Percentiles rank a stretch among this genome's conserved stretches.
Conservation (phyloP, 805 yeast species). For the Cephaloascus fragrans region DNA sequence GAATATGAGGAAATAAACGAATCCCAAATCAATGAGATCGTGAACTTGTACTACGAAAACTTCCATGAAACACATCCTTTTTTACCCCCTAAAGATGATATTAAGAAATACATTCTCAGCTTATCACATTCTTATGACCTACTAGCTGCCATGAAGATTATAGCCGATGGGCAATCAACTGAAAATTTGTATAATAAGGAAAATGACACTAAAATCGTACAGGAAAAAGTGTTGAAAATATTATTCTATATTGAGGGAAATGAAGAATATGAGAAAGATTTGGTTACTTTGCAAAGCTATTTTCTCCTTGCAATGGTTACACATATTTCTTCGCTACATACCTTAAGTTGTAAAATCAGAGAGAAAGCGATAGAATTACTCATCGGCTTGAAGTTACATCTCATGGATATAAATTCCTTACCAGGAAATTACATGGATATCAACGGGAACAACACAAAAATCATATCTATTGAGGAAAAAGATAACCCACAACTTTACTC, state of each 20-base stretch:
- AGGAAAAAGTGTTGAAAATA: constrained; percentile 15
- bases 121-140: constrained; percentile 28
- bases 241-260: constrained; percentile 12
- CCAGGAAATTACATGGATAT: constrained; percentile 13
- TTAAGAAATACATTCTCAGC: constrained; percentile 19
- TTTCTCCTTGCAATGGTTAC: constrained; percentile 30
- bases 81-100: constrained; percentile 27
- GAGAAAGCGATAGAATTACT: constrained; percentile 29
- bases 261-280: constrained; percentile 24
- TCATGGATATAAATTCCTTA: constrained; percentile 21
- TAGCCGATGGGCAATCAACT: constrained; percentile 37
- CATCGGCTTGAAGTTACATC: constrained; percentile 24
- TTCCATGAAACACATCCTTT: constrained; percentile 39
- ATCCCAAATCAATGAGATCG: constrained; percentile 13
- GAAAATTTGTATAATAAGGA: not conserved
- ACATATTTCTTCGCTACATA: constrained; percentile 44
- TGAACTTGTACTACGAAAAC: constrained; percentile 20
- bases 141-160: constrained; percentile 35
- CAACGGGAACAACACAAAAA: constrained; percentile 10
- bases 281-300: constrained; percentile 32
- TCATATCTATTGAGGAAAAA: not conserved
- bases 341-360: constrained; percentile 30
- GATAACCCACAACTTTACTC: constrained; percentile 1
- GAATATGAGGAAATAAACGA: constrained; percentile 11
- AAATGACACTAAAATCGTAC: not conserved